Conservation (phyloP, 495 filamentous ascomycete genomes). For the Pyronema omphalodes region DNA sequence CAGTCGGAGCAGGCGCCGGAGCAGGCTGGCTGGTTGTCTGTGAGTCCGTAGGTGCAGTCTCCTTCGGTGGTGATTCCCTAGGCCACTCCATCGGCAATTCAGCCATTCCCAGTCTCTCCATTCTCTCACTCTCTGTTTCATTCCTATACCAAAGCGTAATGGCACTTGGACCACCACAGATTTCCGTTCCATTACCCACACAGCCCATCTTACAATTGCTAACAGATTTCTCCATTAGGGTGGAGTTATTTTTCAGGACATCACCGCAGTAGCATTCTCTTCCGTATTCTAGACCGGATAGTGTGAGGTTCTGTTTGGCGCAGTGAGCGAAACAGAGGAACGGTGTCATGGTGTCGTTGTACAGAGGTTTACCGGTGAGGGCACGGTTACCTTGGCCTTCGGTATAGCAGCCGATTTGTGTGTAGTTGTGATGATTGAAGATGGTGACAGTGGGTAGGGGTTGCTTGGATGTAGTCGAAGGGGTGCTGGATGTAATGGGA, state of each 20-base stretch:
- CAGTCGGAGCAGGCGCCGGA: too few relatives aligned
- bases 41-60: too few relatives aligned
- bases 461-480: too few relatives aligned
- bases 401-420: constrained; percentile 43
- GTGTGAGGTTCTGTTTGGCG: not conserved
- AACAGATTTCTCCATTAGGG: too few relatives aligned
- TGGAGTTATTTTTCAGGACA: too few relatives aligned
- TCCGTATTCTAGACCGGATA: constrained; percentile 12
- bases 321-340: constrained; percentile 8
- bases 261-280: constrained; percentile 25
- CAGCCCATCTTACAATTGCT: constrained; percentile 36
- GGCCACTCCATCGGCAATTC: too few relatives aligned
- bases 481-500: too few relatives aligned
- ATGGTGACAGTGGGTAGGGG: not conserved
- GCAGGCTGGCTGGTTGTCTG: too few relatives aligned
- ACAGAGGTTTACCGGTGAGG: constrained; percentile 1
- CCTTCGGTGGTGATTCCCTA: too few relatives aligned
- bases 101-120: too few relatives aligned
- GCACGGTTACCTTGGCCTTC: constrained; percentile 41
- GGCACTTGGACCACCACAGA: constrained; percentile 36
- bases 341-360: constrained; percentile 8
- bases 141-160: constrained; percentile 22
- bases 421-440: constrained; percentile 23
- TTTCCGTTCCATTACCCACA: constrained; percentile 34
- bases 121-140: too few relatives aligned